A percentile compares a stretch with the other conserved stretches of the same genome.
phyloP scores from a whole-genome alignment of 2,329 filamentous ascomycete species.

The Sporothrix globosa region DNA sequence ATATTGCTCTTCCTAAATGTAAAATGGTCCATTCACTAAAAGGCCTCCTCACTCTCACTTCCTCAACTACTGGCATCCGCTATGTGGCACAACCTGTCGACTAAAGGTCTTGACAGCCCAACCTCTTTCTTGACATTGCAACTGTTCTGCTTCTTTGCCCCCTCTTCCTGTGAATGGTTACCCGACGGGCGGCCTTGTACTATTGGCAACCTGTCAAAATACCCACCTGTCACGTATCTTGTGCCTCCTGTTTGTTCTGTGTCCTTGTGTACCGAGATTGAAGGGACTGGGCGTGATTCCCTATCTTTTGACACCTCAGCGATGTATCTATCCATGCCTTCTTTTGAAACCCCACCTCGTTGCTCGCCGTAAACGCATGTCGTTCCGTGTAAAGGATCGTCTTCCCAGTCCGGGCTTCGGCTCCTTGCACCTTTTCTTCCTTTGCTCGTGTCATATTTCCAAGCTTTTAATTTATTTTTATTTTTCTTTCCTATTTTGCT shows the following conservation, averaged over 20 bases:
- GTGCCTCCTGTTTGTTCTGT: background rate
- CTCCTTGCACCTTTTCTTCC: background rate
- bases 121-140: background rate
- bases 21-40: background rate
- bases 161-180: background rate
- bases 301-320: background rate
- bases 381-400: background rate
- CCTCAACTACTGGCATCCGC: background rate
- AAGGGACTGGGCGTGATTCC: background rate
- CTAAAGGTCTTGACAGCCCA: background rate
- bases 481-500: background rate
- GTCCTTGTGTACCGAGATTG: background rate
- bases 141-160: background rate
- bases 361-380: background rate
- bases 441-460: background rate
- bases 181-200: background rate
- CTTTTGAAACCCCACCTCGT: background rate
- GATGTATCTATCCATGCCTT: background rate
- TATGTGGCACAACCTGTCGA: slow-evolving; percentile 9
- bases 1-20: background rate
- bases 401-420: slow-evolving; percentile 4
- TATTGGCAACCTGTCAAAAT: background rate
- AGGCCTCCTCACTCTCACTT: background rate
- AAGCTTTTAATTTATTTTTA: background rate
- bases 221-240: background rate